Conservation (phyloP, 1,284 basidiomycete species). For the Peniophora sp. region DNA sequence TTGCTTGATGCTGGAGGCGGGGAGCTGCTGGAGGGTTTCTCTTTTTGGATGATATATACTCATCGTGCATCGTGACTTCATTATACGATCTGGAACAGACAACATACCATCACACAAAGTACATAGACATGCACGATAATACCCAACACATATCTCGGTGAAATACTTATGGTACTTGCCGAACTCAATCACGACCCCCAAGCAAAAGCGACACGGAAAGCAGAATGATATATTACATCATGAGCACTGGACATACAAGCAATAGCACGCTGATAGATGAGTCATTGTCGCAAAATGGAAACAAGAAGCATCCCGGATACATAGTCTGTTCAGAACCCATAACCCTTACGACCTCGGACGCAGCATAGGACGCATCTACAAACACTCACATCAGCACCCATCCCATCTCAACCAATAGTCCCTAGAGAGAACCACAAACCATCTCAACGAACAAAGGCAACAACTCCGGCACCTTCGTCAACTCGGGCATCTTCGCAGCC, state of each 20-base stretch:
- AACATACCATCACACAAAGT: background rate
- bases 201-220: too few species aligned
- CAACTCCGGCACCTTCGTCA: constrained; percentile 69
- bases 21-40: background rate
- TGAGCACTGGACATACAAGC: too few species aligned
- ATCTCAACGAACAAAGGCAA: constrained; percentile 86
- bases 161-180: too few species aligned
- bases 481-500: constrained; percentile 64
- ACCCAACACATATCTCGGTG: too few species aligned
- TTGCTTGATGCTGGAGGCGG: too few species aligned
- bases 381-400: background rate
- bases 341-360: constrained; percentile 12
- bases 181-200: too few species aligned
- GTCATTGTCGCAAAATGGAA: too few species aligned
- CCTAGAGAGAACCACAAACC: constrained; percentile 58
- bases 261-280: too few species aligned
- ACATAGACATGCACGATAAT: constrained; percentile 2
- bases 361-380: constrained; percentile 29
- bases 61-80: constrained; percentile 2
- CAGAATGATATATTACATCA: too few species aligned
- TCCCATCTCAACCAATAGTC: background rate
- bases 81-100: background rate
- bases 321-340: too few species aligned
- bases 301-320: too few species aligned
- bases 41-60: constrained; percentile 2